These are phyloP conservation scores for Crassisporium funariophilum DNA, from an alignment of 768 basidiomycete species.

Conservation along the genomic window DNA sequence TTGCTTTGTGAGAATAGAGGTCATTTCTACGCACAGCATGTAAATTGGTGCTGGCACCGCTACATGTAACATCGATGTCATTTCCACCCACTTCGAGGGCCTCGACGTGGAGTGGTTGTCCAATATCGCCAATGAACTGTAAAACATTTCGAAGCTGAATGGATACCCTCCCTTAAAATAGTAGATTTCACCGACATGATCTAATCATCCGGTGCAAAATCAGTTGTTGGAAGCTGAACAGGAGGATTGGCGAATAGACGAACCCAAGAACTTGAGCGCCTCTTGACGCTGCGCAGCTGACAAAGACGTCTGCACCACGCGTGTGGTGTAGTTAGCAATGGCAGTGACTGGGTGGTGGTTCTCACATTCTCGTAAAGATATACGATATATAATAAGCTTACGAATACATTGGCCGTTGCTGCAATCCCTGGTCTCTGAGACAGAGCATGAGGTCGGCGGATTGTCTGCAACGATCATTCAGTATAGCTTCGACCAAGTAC, in stretches of 20 bases:
- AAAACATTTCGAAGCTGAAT: not conserved
- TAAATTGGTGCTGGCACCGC: constrained; percentile 42
- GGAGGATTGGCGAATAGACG: constrained; percentile 8
- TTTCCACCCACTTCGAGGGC: constrained; percentile 47
- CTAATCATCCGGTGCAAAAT: constrained; percentile 14
- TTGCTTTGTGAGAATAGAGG: not conserved
- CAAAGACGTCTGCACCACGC: constrained; percentile 45
- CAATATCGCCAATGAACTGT: constrained; percentile 52
- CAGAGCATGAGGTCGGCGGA: constrained; percentile 50
- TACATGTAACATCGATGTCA: constrained; percentile 41
- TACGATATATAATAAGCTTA: constrained; percentile 27
- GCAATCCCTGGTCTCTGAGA: constrained; percentile 49
- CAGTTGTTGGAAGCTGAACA: not conserved
- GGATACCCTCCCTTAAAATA: not conserved
- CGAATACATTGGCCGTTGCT: constrained; percentile 38
- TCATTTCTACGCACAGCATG: constrained; percentile 45
- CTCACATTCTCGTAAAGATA: not conserved
- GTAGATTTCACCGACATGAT: constrained; percentile 29
- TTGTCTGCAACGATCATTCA: constrained; percentile 30
- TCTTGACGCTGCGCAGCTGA: constrained; percentile 46
- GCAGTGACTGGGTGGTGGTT: constrained; percentile 42
- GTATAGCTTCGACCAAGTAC: not conserved
- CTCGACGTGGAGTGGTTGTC: constrained; percentile 53
- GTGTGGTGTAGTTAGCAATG: constrained; percentile 58
- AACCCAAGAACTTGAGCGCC: constrained; percentile 55